Evolutionary conservation across 2,329 filamentous ascomycete genomes (phyloP).

Genomic region (Pseudodiploospora longispora): DNA sequence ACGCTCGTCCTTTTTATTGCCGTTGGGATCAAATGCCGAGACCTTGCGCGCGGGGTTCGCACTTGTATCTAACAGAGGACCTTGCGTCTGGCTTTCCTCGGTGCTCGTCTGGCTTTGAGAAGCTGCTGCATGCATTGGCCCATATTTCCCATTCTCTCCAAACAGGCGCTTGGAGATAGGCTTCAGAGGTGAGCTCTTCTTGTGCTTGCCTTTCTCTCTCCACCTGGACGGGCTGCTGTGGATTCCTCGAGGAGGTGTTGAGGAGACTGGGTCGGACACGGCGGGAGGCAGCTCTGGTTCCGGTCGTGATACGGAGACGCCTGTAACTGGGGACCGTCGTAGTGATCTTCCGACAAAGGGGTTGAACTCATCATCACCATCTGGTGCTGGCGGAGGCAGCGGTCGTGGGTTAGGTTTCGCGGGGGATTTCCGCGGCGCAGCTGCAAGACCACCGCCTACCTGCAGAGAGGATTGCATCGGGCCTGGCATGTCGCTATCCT

Average conservation of each 20-base stretch:
- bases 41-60: constrained; percentile 35
- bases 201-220: constrained; percentile 23
- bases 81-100: background rate
- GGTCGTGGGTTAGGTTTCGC: constrained; percentile 37
- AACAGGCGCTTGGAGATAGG: constrained; percentile 25
- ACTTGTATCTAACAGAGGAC: constrained; percentile 6
- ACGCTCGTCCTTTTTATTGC: constrained; percentile 42
- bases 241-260: constrained; percentile 50
- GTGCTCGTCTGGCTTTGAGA: background rate
- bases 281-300: constrained; percentile 60
- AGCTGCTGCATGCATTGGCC: constrained; percentile 2
- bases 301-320: constrained; percentile 23
- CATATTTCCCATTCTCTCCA: constrained; percentile 2
- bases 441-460: constrained; percentile 23
- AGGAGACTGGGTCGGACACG: constrained; percentile 43
- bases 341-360: constrained; percentile 22
- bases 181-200: constrained; percentile 44
- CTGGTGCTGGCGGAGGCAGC: constrained; percentile 34
- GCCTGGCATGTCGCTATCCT: constrained; percentile 7
- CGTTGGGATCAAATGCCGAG: constrained; percentile 31
- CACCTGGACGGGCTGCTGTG: constrained; percentile 49
- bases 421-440: constrained; percentile 31
- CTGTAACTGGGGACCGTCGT: constrained; percentile 22
- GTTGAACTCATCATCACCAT: constrained; percentile 20
- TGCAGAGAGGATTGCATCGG: constrained; percentile 12